Evolutionary conservation across 2,329 filamentous ascomycete species (phyloP).

Genomic region (Botrytis hyacinthi): DNA sequence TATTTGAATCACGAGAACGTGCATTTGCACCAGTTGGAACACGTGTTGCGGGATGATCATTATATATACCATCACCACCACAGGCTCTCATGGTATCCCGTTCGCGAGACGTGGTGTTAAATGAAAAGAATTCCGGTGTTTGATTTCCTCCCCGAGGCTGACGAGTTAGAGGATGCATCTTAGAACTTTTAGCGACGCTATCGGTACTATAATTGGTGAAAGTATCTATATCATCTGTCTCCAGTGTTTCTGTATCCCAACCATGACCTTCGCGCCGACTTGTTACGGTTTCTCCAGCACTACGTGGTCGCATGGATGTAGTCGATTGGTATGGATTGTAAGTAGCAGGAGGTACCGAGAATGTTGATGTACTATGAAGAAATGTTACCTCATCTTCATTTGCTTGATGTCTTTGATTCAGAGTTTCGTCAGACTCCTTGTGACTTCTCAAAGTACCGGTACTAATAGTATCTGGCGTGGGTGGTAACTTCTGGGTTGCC

Average conservation of each 20-base stretch:
- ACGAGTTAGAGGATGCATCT: conserved; percentile 20
- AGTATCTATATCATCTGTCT: conserved; percentile 33
- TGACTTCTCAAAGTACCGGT: conserved; percentile 43
- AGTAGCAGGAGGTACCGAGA: conserved; percentile 21
- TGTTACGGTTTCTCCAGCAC: conserved; percentile 39
- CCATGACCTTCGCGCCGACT: conserved; percentile 39
- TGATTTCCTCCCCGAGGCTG: conserved; percentile 23
- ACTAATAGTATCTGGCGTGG: conserved; percentile 40
- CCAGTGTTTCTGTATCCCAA: conserved; percentile 37
- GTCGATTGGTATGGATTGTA: conserved; percentile 30
- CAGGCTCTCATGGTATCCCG: conserved; percentile 25
- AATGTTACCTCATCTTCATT: conserved; percentile 27
- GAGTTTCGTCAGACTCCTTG: conserved; percentile 51
- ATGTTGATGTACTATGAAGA: conserved; percentile 30
- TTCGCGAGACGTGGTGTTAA: conserved; percentile 19
- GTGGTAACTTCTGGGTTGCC: conserved; percentile 34
- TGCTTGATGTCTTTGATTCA: conserved; percentile 31
- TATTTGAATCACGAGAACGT: not conserved
- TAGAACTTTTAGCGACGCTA: conserved; percentile 25
- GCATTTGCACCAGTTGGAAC: conserved; percentile 25
- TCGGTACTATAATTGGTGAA: conserved; percentile 30
- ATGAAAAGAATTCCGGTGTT: conserved; percentile 34
- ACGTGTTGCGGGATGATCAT: conserved; percentile 25
- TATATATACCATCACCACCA: conserved; percentile 34
- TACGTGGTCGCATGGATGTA: conserved; percentile 34